Evolutionary conservation across 495 filamentous ascomycete species (phyloP).

Genomic region (Aspergillus heteromorphus): DNA sequence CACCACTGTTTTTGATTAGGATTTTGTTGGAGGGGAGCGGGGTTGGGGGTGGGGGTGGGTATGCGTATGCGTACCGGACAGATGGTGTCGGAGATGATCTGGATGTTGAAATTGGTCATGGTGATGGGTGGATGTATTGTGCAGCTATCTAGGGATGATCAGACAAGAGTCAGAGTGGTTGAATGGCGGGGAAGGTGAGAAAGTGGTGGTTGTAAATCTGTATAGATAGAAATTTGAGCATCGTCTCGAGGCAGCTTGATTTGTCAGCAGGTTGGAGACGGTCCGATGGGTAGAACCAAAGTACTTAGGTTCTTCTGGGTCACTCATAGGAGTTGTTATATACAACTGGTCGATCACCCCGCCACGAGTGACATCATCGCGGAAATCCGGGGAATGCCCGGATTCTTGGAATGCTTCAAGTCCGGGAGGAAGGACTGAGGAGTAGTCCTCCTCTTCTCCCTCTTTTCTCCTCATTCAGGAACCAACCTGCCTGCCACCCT

Average conservation of each 20-base stretch:
- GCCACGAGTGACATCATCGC: constrained; percentile 12
- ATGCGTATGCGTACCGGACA: constrained; percentile 53
- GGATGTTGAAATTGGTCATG: constrained; percentile 76
- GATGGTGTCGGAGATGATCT: constrained; percentile 68
- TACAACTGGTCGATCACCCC: too few relatives aligned
- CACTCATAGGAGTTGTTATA: too few relatives aligned
- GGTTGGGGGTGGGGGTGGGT: not conserved
- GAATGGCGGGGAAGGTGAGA: not conserved
- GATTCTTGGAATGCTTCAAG: not conserved
- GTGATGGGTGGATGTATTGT: constrained; percentile 3
- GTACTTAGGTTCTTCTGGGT: too few relatives aligned
- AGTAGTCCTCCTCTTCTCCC: not conserved
- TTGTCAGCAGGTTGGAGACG: constrained; percentile 10
- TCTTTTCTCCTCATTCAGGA: not conserved
- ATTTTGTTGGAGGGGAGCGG: not conserved
- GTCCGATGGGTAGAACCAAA: not conserved
- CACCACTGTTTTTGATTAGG: constrained; percentile 54
- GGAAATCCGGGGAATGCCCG: constrained; percentile 1
- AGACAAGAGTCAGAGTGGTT: not conserved
- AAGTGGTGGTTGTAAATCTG: not conserved
- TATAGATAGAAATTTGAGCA: not conserved
- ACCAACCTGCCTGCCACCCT: too few relatives aligned
- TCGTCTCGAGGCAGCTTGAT: not conserved
- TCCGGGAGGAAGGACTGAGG: too few relatives aligned
- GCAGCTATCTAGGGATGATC: not conserved